phyloP scores from a whole-genome alignment of 2,329 filamentous ascomycete species.

The Ambrosiella xylebori region DNA sequence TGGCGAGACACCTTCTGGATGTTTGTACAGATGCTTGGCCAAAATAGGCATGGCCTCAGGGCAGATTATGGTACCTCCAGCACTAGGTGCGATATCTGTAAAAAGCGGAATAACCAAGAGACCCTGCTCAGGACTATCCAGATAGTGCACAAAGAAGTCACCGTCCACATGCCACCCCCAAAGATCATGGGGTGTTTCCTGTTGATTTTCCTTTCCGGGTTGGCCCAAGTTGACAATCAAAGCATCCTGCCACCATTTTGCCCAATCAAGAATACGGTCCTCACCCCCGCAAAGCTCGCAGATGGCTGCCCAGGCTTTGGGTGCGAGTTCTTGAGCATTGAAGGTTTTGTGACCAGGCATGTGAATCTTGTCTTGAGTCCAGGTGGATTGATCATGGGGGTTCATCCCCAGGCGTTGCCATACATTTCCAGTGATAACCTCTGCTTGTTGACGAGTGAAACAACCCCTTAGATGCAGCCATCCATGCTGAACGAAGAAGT shows the following conservation, averaged over 20 bases:
- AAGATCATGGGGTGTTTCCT: conserved; percentile 34
- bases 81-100: conserved; percentile 40
- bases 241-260: conserved; percentile 45
- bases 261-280: conserved; percentile 30
- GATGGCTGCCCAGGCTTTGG: conserved; percentile 49
- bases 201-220: conserved; percentile 30
- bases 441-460: conserved; percentile 24
- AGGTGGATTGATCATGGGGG: conserved; percentile 45
- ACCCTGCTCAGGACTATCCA: conserved; percentile 53
- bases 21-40: conserved; percentile 38
- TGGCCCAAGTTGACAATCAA: conserved; percentile 55
- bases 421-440: conserved; percentile 24
- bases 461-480: conserved; percentile 21
- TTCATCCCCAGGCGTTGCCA: conserved; percentile 52
- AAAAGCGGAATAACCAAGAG: conserved; percentile 52
- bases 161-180: conserved; percentile 52
- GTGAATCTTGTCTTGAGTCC: conserved; percentile 43
- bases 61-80: conserved; percentile 49
- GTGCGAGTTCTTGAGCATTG: conserved; percentile 37
- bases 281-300: conserved; percentile 49
- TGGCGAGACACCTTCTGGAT: conserved; percentile 50
- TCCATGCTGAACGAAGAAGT: conserved; percentile 25
- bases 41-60: conserved; percentile 39
- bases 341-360: conserved; percentile 46
- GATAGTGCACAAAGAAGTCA: conserved; percentile 56